A percentile compares a stretch with the other conserved stretches of the same genome.
Conservation (phyloP, 352 stramenopile genomes). For the Phytopythium ostracodes region DNA sequence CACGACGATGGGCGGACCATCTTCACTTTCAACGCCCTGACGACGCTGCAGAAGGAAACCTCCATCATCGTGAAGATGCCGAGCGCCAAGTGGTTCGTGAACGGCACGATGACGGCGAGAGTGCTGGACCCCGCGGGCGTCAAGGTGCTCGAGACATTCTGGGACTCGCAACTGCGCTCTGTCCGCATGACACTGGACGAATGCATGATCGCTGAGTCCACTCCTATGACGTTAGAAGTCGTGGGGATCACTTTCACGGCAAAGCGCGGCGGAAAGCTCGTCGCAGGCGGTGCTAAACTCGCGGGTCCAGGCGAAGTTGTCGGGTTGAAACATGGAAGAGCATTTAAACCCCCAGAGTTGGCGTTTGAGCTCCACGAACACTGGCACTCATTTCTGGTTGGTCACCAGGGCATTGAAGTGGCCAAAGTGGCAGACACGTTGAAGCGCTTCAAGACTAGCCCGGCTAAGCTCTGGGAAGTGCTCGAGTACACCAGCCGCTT, state of each 20-base stretch:
- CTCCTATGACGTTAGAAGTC: slow-evolving; percentile 28
- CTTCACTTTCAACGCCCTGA: slow-evolving; percentile 32
- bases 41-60: slow-evolving; percentile 18
- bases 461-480: slow-evolving; percentile 39
- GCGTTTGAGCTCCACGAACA: slow-evolving; percentile 47
- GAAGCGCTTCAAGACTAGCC: slow-evolving; percentile 43
- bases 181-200: slow-evolving; percentile 35
- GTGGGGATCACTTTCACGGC: slow-evolving; percentile 18
- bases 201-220: slow-evolving; percentile 23
- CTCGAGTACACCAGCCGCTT: slow-evolving; percentile 52
- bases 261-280: slow-evolving; percentile 6
- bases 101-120: slow-evolving; percentile 17
- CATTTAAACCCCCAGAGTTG: slow-evolving; percentile 20
- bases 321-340: slow-evolving; percentile 18
- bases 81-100: slow-evolving; percentile 33
- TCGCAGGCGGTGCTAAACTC: slow-evolving; percentile 11
- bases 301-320: slow-evolving; percentile 44
- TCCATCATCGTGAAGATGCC: slow-evolving; percentile 44
- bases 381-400: slow-evolving; percentile 52
- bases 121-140: slow-evolving; percentile 22
- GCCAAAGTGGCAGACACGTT: slow-evolving; percentile 40
- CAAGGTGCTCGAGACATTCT: slow-evolving; percentile 34
- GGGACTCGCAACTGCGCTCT: slow-evolving; percentile 39
- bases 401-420: slow-evolving; percentile 37
- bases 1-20: slow-evolving; percentile 37